Evolutionary conservation across 768 basidiomycete genomes (phyloP).

Genomic region (Pleurotus platypus): DNA sequence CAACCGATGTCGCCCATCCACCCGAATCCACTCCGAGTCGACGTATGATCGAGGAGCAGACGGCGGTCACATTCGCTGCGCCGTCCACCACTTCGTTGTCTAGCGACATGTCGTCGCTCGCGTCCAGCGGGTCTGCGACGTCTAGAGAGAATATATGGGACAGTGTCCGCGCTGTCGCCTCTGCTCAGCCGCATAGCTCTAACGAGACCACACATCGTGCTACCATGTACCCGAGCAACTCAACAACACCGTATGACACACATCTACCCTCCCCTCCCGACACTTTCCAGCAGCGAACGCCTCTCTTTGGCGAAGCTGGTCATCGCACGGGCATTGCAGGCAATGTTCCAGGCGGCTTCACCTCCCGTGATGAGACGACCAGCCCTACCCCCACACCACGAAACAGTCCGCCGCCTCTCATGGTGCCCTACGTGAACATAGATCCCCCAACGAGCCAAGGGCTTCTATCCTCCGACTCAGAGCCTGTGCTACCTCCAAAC

Average conservation of each 20-base stretch:
- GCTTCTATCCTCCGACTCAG: background rate
- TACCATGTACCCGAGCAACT: background rate
- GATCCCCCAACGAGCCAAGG: constrained; percentile 1
- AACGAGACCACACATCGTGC: background rate
- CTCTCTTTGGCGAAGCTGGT: background rate
- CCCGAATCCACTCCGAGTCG: background rate
- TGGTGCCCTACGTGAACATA: constrained; percentile 1
- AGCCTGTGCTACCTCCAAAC: background rate
- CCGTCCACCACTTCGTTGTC: background rate
- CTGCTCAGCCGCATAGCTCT: background rate
- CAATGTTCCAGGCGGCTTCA: background rate
- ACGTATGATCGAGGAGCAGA: constrained; percentile 2
- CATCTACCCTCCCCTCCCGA: constrained; percentile 1
- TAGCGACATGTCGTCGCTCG: constrained; percentile 1
- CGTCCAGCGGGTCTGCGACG: background rate
- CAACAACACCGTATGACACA: background rate
- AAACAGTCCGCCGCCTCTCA: constrained; percentile 2
- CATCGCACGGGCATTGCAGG: background rate
- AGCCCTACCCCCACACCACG: background rate
- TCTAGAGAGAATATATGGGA: background rate
- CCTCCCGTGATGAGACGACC: background rate
- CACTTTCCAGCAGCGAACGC: constrained; percentile 1
- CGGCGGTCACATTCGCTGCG: constrained; percentile 5
- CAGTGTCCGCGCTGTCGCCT: background rate
- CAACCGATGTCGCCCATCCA: background rate